These are phyloP conservation scores for Hyphopichia khmerensis DNA, from an alignment of 1,139 yeast species.

Conservation along the genomic window DNA sequence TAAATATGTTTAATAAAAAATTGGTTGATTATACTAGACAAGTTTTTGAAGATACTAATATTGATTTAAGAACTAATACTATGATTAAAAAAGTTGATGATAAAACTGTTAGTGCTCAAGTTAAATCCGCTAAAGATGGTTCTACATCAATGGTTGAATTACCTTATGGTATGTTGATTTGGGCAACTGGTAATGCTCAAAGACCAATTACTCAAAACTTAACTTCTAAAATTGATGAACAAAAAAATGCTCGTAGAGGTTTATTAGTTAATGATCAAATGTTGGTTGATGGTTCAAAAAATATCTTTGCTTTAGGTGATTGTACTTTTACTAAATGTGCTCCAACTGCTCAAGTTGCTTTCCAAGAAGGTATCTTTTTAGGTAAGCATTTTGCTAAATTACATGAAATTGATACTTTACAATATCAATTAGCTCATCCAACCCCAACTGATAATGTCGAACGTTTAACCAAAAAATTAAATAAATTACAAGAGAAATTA, in stretches of 20 bases:
- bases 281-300: conserved; percentile 80
- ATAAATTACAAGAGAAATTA: conserved; percentile 43
- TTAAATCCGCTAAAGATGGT: conserved; percentile 64
- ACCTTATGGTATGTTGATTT: conserved; percentile 86
- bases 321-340: conserved; percentile 90
- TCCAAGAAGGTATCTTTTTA: conserved; percentile 87
- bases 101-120: conserved; percentile 66
- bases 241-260: conserved; percentile 87
- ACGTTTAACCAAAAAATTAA: conserved; percentile 40
- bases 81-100: conserved; percentile 84
- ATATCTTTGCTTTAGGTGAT: conserved; percentile 90
- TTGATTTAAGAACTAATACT: conserved; percentile 75
- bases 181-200: conserved; percentile 98
- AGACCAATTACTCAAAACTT: conserved; percentile 72
- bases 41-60: conserved; percentile 76
- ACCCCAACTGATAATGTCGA: conserved; percentile 34
- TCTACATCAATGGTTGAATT: conserved; percentile 55
- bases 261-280: conserved; percentile 79
- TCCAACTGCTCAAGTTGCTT: conserved; percentile 97
- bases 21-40: conserved; percentile 82
- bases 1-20: conserved; percentile 83
- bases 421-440: conserved; percentile 37
- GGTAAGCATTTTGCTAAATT: conserved; percentile 69
- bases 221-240: conserved; percentile 71
- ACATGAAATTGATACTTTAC: conserved; percentile 65